A percentile compares a stretch with the other conserved stretches of the same genome.
Evolutionary conservation across 2,329 filamentous ascomycete species (phyloP).

Genomic region (Nigrospora oryzae): DNA sequence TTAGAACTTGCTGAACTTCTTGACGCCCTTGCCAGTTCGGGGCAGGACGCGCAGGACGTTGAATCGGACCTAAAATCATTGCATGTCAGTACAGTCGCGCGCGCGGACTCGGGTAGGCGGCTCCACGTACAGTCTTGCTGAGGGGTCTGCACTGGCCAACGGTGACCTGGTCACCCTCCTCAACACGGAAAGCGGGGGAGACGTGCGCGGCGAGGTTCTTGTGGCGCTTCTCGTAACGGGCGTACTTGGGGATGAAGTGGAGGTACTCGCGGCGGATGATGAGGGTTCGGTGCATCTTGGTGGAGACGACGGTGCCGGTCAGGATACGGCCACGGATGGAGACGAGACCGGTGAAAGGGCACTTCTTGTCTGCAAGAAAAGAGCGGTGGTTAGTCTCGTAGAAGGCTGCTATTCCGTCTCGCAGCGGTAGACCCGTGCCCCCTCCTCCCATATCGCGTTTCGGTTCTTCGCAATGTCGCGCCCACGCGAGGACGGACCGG

Average conservation of each 20-base stretch:
- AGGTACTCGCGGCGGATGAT: conserved; percentile 99
- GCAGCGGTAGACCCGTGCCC: not conserved
- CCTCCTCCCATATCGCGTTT: not conserved
- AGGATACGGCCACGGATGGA: conserved; percentile 99
- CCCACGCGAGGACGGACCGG: too few relatives aligned
- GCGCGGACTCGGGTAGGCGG: not conserved
- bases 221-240: conserved; percentile 99
- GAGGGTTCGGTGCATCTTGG: conserved; percentile 99
- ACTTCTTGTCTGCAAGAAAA: conserved; percentile 88
- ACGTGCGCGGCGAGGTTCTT: conserved; percentile 99
- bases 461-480: not conserved
- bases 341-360: conserved; percentile 98
- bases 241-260: conserved; percentile 99
- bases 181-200: conserved; percentile 98
- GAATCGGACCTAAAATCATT: conserved; percentile 74
- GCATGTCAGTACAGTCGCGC: not conserved
- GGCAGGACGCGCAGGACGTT: conserved; percentile 98
- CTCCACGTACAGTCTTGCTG: conserved; percentile 89
- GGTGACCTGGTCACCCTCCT: conserved; percentile 98
- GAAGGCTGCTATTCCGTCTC: too few relatives aligned
- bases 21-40: conserved; percentile 93
- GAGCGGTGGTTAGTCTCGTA: not conserved
- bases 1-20: conserved; percentile 99
- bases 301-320: conserved; percentile 96
- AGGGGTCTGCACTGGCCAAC: conserved; percentile 99